phyloP scores from a whole-genome alignment of 2,329 filamentous ascomycete genomes.

The Trematosphaeria pertusa region DNA sequence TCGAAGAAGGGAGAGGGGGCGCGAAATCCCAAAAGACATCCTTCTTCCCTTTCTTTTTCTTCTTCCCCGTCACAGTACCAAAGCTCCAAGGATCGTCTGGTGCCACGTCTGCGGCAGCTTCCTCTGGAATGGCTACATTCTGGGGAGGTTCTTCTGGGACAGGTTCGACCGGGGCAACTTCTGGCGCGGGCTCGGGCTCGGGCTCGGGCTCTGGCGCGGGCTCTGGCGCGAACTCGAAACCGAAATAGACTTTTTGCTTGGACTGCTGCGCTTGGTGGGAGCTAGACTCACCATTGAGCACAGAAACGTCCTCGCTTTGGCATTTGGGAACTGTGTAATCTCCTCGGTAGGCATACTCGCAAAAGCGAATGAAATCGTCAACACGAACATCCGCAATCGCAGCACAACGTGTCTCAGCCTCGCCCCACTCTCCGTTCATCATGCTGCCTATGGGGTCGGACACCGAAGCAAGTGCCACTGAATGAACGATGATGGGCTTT shows the following conservation, averaged over 20 bases:
- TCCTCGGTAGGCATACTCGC: slow-evolving; percentile 33
- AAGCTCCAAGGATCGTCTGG: background rate
- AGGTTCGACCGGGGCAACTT: background rate
- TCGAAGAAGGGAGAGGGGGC: background rate
- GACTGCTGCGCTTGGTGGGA: too few relatives aligned
- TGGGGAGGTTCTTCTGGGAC: too few relatives aligned
- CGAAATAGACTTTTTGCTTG: too few relatives aligned
- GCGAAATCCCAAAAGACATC: too few relatives aligned
- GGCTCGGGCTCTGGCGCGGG: background rate
- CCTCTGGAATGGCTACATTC: too few relatives aligned
- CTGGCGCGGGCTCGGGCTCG: background rate
- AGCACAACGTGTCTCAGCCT: slow-evolving; percentile 22
- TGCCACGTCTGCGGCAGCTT: background rate
- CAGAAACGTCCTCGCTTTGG: background rate
- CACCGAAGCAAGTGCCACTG: slow-evolving; percentile 26
- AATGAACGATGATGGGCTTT: slow-evolving; percentile 24
- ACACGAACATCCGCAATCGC: slow-evolving; percentile 23
- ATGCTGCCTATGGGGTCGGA: slow-evolving; percentile 25
- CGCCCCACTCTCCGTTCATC: slow-evolving; percentile 28
- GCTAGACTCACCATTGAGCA: too few relatives aligned
- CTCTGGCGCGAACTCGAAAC: too few relatives aligned
- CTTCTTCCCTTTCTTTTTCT: background rate
- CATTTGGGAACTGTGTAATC: slow-evolving; percentile 29
- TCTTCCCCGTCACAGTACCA: slow-evolving; percentile 1
- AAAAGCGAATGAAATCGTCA: slow-evolving; percentile 34